Evolutionary conservation across 345 rosid genomes (phyloP), one percentile per base, ranked within the genome.

Genomic region (Raphanus sativus): DNA sequence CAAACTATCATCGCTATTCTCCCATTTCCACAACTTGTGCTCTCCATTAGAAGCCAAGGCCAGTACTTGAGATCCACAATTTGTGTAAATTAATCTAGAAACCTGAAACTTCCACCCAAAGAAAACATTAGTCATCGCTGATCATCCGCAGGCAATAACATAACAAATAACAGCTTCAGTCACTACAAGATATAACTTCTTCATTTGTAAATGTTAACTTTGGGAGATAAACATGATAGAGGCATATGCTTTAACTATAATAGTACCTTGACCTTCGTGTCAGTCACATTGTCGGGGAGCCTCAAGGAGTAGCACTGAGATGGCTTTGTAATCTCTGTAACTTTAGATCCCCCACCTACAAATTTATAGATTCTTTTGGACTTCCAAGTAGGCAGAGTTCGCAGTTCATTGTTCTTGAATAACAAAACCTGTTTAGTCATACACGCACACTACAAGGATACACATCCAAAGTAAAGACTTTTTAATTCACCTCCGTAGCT

Each of bases 21-120:
- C 88, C 98, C 98, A 93, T 77, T 90, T 89, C 97, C 98, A 90
- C 58, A 90, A 90, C 86, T 88, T 89, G 82, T 90, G 97, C 15
- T 86, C 90, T 11, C 94, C 98, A 84, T 90, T 93, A 70, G 93
- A 88, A 33, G 91, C 86, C 81, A 93, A 86, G 36, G 93, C 98
- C 82, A 91, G 82, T 66, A 91, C 81, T 48, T 93, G 89, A 36
- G 75, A 72, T 48, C 97, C 98, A 58, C 92, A 86, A 83, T 91
- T 90, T 79, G 94, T 88, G 76, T 90, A 93, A 30, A 84, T 89
- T 75, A 93, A 83, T 70, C 90, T 87, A 56, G 89, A 80, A 66
- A 90, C 88, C 97, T 93, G 90, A 63, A 64, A 54, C 30, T 24
- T 26, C 7, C 38, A 64, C 45, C 59, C 54, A 28, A 15, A 24